Conservation (phyloP, 176 grass and related monocot genomes). For the Thinopyrum elongatum region DNA sequence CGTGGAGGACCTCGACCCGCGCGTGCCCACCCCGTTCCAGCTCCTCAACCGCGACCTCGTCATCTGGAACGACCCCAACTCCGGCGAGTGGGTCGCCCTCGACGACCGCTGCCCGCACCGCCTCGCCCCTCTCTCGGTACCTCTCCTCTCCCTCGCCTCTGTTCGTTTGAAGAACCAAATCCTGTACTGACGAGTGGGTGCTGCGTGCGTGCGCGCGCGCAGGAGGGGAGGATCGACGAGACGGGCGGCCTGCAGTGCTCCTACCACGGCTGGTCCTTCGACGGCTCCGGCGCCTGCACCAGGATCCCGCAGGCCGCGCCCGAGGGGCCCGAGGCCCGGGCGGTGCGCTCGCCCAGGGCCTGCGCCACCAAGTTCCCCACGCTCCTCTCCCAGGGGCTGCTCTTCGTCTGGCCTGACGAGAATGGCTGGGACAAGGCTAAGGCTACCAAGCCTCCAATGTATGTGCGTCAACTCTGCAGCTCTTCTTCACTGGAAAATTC, state of each 20-base stretch:
- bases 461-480: conserved; percentile 21
- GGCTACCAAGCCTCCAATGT: conserved; percentile 73
- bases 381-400: conserved; percentile 77
- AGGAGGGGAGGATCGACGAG: conserved; percentile 96
- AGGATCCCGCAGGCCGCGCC: conserved; percentile 78
- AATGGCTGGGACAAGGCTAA: conserved; percentile 81
- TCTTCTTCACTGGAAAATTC: background rate
- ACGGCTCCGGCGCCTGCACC: conserved; percentile 68
- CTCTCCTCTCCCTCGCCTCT: background rate
- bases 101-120: conserved; percentile 97
- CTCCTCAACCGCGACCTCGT: conserved; percentile 98
- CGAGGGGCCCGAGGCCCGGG: conserved; percentile 66
- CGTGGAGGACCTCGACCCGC: conserved; percentile 86
- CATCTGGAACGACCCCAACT: conserved; percentile 88
- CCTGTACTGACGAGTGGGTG: too few species aligned
- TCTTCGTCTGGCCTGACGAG: conserved; percentile 97
- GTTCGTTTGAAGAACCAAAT: background rate
- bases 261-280: conserved; percentile 94
- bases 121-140: conserved; percentile 88
- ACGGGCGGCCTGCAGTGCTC: conserved; percentile 94
- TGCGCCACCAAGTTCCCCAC: conserved; percentile 83
- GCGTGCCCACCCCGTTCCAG: conserved; percentile 81
- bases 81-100: conserved; percentile 74
- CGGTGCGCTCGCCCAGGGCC: conserved; percentile 51
- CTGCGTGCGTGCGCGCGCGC: background rate